Conservation (phyloP, 495 filamentous ascomycete genomes). For the Aspergillus panamensis region DNA sequence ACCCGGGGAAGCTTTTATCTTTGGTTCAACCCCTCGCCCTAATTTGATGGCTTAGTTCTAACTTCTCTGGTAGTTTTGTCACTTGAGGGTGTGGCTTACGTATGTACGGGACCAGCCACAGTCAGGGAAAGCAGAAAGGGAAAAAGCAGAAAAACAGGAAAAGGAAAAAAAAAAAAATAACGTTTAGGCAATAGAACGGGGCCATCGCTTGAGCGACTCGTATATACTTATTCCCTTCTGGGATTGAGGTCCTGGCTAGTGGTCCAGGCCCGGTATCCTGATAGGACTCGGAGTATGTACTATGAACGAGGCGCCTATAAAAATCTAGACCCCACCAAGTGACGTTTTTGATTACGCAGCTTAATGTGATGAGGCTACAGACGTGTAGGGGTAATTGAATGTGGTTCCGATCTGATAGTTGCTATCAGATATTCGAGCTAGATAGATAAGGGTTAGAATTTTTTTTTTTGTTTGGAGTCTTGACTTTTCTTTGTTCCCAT, state of each 20-base stretch:
- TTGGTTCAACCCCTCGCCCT: slow-evolving; percentile 7
- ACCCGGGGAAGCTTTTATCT: slow-evolving; percentile 10
- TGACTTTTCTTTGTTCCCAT: too few relatives aligned
- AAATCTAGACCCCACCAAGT: slow-evolving; percentile 21
- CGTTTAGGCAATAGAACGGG: too few relatives aligned
- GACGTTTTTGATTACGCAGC: slow-evolving; percentile 28
- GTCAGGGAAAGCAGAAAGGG: not conserved
- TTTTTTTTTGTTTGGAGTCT: not conserved
- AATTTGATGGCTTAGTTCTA: slow-evolving; percentile 1
- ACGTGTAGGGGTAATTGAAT: not conserved
- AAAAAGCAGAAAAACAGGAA: not conserved
- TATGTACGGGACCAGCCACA: slow-evolving; percentile 13
- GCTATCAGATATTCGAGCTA: not conserved
- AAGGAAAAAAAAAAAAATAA: too few relatives aligned
- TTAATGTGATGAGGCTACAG: slow-evolving; percentile 13
- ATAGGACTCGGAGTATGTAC: not conserved
- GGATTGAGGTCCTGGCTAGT: not conserved
- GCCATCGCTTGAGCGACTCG: not conserved
- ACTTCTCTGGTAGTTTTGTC: not conserved
- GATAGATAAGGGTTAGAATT: not conserved
- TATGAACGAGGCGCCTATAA: not conserved
- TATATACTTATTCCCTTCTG: not conserved
- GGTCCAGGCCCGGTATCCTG: not conserved
- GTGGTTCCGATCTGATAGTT: not conserved
- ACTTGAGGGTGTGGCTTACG: slow-evolving; percentile 15